These are phyloP conservation scores for Emiliania huxleyi DNA, from an alignment of 78 protist genomes.

Conservation along the genomic window DNA sequence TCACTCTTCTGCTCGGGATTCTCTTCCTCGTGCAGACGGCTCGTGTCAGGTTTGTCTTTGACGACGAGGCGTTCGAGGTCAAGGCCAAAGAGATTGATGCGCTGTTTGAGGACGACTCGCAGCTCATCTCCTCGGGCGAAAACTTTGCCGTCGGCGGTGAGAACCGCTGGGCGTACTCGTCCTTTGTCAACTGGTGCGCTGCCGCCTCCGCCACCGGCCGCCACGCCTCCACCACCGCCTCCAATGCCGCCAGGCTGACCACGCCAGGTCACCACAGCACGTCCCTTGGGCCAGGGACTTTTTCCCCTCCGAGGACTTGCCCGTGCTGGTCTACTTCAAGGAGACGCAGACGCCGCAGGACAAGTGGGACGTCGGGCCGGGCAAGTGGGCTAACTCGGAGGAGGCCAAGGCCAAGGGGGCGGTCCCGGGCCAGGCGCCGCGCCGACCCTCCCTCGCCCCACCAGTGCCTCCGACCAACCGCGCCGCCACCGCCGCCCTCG, in stretches of 20 bases:
- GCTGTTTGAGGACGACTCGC: not conserved
- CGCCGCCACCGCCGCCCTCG: not conserved
- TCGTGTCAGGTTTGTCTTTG: conserved; percentile 24
- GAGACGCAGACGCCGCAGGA: conserved; percentile 33
- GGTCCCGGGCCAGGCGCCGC: not conserved
- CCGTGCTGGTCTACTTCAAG: conserved; percentile 46
- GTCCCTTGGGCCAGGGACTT: too few species aligned
- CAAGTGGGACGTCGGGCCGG: conserved; percentile 41
- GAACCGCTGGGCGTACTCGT: conserved; percentile 3
- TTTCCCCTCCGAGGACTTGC: conserved; percentile 19
- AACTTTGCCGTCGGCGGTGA: conserved; percentile 46
- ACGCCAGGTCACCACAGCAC: too few species aligned
- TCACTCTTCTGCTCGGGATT: not conserved
- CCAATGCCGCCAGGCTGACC: too few species aligned
- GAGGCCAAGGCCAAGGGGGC: not conserved
- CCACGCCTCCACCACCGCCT: too few species aligned
- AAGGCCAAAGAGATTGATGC: not conserved
- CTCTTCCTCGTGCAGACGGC: conserved; percentile 13
- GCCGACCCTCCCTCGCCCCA: too few species aligned
- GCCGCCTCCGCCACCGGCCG: not conserved
- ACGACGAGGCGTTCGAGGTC: conserved; percentile 38
- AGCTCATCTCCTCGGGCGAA: conserved; percentile 15
- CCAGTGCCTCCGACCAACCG: not conserved
- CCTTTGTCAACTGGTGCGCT: not conserved
- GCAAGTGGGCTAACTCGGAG: not conserved